A percentile compares a stretch with the other conserved stretches of the same genome.
phyloP scores from a whole-genome alignment of 2,329 filamentous ascomycete genomes.

The Claviceps fusiformis region DNA sequence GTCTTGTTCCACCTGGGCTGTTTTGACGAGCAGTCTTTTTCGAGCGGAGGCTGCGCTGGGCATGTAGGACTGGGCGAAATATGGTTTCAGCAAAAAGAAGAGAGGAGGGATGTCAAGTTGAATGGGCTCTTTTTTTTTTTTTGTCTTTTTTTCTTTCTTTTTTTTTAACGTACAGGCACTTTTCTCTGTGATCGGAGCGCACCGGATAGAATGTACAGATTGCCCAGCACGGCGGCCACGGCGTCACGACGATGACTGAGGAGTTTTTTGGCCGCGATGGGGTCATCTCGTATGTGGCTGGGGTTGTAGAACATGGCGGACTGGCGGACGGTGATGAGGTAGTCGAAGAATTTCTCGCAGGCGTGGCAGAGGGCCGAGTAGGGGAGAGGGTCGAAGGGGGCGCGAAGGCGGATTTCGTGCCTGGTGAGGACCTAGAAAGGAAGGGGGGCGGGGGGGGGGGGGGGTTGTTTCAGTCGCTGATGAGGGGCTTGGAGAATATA shows the following conservation, averaged over 20 bases:
- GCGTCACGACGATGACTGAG: constrained; percentile 40
- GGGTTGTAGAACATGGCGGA: constrained; percentile 44
- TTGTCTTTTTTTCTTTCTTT: too few relatives aligned
- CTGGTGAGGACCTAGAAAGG: constrained; percentile 32
- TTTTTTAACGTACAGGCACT: constrained; percentile 28
- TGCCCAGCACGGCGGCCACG: constrained; percentile 42
- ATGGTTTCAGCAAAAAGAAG: too few relatives aligned
- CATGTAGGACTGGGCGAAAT: constrained; percentile 30
- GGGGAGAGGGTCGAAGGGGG: constrained; percentile 40
- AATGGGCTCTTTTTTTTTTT: too few relatives aligned
- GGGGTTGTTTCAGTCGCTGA: background rate
- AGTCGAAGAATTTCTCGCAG: constrained; percentile 46
- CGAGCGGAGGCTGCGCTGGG: constrained; percentile 41
- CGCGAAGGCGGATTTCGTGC: constrained; percentile 45
- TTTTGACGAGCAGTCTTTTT: constrained; percentile 36
- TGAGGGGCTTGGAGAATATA: background rate
- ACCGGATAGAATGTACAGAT: constrained; percentile 43
- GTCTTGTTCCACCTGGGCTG: constrained; percentile 31
- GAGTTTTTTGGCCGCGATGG: constrained; percentile 33
- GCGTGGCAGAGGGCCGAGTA: constrained; percentile 42
- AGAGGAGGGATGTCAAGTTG: background rate
- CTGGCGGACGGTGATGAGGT: constrained; percentile 43
- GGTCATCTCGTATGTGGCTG: constrained; percentile 34
- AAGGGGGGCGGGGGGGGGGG: background rate
- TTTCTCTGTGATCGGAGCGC: constrained; percentile 35